A percentile compares a stretch with the other conserved stretches of the same genome.
Evolutionary conservation across 371 early-diverging fungal genomes (phyloP).

Genomic region (Mortierella sp.): DNA sequence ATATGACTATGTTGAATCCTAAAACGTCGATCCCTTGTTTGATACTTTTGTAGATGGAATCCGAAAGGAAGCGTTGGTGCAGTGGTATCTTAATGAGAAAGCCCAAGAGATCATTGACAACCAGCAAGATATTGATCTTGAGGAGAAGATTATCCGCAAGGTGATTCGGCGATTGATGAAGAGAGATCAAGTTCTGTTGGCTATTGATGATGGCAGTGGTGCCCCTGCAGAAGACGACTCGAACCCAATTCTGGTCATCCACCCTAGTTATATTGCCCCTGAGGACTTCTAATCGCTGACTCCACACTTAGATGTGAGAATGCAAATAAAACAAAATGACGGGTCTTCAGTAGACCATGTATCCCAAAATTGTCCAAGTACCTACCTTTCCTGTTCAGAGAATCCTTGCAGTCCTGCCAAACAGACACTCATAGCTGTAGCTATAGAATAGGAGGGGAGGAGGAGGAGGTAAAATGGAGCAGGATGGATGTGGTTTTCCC

Average conservation of each 20-base stretch:
- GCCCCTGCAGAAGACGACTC: constrained; percentile 34
- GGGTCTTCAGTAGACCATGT: too few species aligned
- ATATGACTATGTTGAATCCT: background rate
- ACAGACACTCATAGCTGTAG: too few species aligned
- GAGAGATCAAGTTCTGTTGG: constrained; percentile 49
- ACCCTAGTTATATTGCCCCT: constrained; percentile 48
- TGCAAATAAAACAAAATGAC: too few species aligned
- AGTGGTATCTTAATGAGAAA: constrained; percentile 84
- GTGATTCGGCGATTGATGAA: constrained; percentile 84
- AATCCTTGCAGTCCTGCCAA: too few species aligned
- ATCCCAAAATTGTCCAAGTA: too few species aligned
- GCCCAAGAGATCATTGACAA: constrained; percentile 74
- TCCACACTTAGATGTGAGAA: background rate
- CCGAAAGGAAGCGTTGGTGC: constrained; percentile 77
- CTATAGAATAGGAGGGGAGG: too few species aligned
- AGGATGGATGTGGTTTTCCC: too few species aligned
- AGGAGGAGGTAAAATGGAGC: too few species aligned
- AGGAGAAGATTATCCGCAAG: constrained; percentile 75
- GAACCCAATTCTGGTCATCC: constrained; percentile 45
- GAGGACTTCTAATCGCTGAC: constrained; percentile 30
- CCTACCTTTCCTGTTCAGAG: too few species aligned
- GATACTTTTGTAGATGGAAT: constrained; percentile 63
- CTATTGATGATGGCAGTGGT: constrained; percentile 34
- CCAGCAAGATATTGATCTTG: constrained; percentile 75
- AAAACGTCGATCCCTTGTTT: too few species aligned